Evolutionary conservation across 1,284 basidiomycete species (phyloP).

Genomic region (Austroboletus novae-zelandiae): DNA sequence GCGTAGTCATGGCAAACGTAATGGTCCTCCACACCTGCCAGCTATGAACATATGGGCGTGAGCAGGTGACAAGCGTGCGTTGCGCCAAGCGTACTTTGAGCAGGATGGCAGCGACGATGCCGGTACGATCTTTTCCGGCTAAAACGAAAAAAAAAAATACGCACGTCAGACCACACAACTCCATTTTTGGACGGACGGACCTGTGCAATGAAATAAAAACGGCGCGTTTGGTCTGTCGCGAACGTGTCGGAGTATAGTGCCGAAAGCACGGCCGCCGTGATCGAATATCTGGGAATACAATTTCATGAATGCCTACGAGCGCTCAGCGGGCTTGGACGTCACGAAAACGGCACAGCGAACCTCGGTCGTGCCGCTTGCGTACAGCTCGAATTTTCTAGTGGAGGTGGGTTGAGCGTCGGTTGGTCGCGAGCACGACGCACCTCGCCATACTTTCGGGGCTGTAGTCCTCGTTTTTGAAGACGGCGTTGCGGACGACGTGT

Average conservation of each 20-base stretch:
- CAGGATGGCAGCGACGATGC: conserved; percentile 69
- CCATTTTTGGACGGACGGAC: conserved; percentile 28
- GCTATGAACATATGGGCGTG: conserved; percentile 37
- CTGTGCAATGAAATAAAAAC: conserved; percentile 74
- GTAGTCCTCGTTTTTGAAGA: conserved; percentile 73
- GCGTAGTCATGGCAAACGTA: conserved; percentile 71
- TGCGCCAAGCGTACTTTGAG: conserved; percentile 48
- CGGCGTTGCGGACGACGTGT: conserved; percentile 56
- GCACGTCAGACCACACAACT: too few relatives aligned
- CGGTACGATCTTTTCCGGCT: conserved; percentile 79
- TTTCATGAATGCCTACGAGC: conserved; percentile 70
- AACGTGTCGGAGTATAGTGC: conserved; percentile 64
- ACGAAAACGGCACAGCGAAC: conserved; percentile 33
- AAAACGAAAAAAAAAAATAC: too few relatives aligned
- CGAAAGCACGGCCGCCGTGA: conserved; percentile 62
- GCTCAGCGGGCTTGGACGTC: conserved; percentile 3
- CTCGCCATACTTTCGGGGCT: conserved; percentile 79
- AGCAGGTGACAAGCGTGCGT: background rate
- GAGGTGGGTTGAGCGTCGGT: conserved; percentile 15
- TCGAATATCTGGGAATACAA: conserved; percentile 78
- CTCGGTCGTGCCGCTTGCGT: conserved; percentile 76
- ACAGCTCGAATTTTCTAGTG: conserved; percentile 66
- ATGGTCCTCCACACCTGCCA: conserved; percentile 65
- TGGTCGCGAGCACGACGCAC: conserved; percentile 46
- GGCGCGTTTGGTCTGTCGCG: conserved; percentile 62